These are phyloP conservation scores for Vigna radiata DNA, from an alignment of 306 rosid genomes.

Conservation along the genomic window DNA sequence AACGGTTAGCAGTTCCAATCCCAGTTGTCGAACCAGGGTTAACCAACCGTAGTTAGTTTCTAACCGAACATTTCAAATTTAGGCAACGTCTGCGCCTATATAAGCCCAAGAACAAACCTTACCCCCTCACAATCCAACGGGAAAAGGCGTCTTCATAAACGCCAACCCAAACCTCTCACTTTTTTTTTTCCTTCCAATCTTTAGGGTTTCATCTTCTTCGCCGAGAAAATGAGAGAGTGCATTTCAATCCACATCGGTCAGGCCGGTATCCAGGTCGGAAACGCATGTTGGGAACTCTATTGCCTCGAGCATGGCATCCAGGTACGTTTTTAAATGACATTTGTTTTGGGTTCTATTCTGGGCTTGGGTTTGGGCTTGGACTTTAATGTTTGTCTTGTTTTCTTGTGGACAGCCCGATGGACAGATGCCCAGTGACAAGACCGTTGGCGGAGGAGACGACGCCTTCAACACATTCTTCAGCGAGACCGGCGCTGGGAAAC, in stretches of 20 bases:
- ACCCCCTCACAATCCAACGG: neutral
- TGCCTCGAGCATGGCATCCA: conserved; percentile 84
- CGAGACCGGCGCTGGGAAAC: conserved; percentile 92
- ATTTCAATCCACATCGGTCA: conserved; percentile 88
- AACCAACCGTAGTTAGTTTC: conserved; percentile 48
- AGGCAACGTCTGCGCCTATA: conserved; percentile 31
- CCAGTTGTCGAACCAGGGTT: conserved; percentile 43
- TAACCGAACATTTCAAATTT: conserved; percentile 54
- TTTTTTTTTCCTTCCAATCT: neutral
- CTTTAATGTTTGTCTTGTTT: neutral
- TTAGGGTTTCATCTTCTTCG: conserved; percentile 1
- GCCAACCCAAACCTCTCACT: conserved; percentile 41
- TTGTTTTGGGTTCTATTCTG: neutral
- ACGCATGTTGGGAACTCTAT: conserved; percentile 88
- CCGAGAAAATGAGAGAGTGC: conserved; percentile 81
- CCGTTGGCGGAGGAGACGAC: conserved; percentile 86
- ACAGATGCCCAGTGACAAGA: conserved; percentile 83
- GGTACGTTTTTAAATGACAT: conserved; percentile 8
- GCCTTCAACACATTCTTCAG: conserved; percentile 94
- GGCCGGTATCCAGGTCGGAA: conserved; percentile 89
- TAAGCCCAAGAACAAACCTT: neutral
- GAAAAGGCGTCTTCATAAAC: conserved; percentile 81
- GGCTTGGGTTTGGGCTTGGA: neutral
- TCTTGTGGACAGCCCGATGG: conserved; percentile 66
- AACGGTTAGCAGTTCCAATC: conserved; percentile 42